Evolutionary conservation across 345 rosid species (phyloP).

Genomic region (Salix exigua): DNA sequence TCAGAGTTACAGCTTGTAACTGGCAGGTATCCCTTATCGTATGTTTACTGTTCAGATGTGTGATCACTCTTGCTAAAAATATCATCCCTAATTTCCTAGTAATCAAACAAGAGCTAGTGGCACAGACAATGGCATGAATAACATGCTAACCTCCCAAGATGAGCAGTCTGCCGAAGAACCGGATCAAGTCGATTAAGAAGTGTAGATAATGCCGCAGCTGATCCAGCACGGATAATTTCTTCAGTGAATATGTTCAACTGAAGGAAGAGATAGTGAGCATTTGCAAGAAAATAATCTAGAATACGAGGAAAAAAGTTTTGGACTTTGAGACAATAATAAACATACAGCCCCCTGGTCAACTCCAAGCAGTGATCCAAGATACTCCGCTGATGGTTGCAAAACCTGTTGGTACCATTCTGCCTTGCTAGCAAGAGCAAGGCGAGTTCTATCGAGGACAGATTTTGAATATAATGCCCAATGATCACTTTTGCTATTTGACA

Average conservation of each 20-base stretch:
- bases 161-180: conserved; percentile 83
- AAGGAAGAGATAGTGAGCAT: conserved; percentile 14
- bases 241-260: conserved; percentile 91
- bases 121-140: not conserved
- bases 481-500: conserved; percentile 52
- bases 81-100: not conserved
- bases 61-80: not conserved
- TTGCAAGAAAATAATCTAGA: conserved; percentile 1
- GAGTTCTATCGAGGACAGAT: conserved; percentile 92
- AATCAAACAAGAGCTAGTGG: not conserved
- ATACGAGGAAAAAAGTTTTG: not conserved
- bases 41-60: not conserved
- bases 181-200: conserved; percentile 95
- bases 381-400: conserved; percentile 92
- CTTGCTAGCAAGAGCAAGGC: conserved; percentile 79
- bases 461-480: conserved; percentile 92
- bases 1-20: conserved; percentile 22
- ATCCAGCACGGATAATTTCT: conserved; percentile 95
- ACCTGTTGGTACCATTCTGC: conserved; percentile 80
- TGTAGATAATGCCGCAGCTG: conserved; percentile 83
- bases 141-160: conserved; percentile 82
- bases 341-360: conserved; percentile 90
- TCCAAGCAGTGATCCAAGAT: conserved; percentile 85
- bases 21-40: not conserved
- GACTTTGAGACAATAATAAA: conserved; percentile 13